Conservation (phyloP, 2,329 filamentous ascomycete genomes). For the Aureobasidium sp. region DNA sequence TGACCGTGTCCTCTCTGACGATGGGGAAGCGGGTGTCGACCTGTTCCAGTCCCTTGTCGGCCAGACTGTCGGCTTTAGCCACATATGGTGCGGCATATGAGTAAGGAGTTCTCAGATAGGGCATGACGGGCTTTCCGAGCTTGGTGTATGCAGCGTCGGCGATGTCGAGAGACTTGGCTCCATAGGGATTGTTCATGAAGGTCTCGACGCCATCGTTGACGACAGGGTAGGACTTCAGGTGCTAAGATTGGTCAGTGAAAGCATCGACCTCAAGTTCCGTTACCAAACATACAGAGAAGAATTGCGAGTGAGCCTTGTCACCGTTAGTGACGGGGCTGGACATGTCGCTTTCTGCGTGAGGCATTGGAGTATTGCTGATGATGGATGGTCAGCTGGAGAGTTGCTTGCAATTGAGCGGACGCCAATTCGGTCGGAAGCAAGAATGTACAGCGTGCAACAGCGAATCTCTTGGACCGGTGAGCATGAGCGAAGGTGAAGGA, state of each 20-base stretch:
- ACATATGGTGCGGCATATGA: conserved; percentile 79
- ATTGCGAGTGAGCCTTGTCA: conserved; percentile 40
- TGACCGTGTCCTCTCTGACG: conserved; percentile 41
- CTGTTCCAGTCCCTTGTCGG: conserved; percentile 37
- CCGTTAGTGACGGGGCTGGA: conserved; percentile 40
- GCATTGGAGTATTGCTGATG: conserved; percentile 28
- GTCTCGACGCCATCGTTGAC: conserved; percentile 68
- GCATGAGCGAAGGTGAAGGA: background rate
- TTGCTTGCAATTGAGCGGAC: background rate
- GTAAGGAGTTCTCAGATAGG: conserved; percentile 71
- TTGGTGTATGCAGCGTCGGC: conserved; percentile 66
- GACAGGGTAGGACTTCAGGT: conserved; percentile 75
- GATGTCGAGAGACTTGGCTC: conserved; percentile 71
- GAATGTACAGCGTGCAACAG: background rate
- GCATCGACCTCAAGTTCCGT: background rate
- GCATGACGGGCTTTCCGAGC: conserved; percentile 68
- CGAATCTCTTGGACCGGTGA: background rate
- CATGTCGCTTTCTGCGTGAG: conserved; percentile 39
- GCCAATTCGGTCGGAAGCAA: background rate
- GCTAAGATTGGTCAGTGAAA: conserved; percentile 47
- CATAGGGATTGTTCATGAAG: conserved; percentile 74
- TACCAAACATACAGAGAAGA: conserved; percentile 22
- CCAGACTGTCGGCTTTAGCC: conserved; percentile 67
- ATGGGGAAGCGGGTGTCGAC: conserved; percentile 49
- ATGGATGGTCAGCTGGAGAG: background rate